phyloP scores from a whole-genome alignment of 2,329 filamentous ascomycete species.

The Cladophialophora exuberans region DNA sequence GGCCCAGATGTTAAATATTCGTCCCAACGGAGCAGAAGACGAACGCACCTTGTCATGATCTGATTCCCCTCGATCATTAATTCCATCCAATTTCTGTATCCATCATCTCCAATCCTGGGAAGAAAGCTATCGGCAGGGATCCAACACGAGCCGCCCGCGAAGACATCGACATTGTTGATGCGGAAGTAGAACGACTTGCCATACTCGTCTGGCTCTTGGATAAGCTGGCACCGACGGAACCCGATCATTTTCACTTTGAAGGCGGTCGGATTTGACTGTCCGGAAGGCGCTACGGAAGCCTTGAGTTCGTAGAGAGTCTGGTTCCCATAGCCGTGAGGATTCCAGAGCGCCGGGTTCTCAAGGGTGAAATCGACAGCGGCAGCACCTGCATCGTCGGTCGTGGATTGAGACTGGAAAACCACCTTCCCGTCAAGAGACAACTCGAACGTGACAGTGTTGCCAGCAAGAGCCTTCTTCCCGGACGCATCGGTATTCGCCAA shows the following conservation, averaged over 20 bases:
- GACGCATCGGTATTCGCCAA: conserved; percentile 42
- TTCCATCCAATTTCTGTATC: conserved; percentile 63
- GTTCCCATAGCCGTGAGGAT: conserved; percentile 61
- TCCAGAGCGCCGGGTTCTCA: conserved; percentile 59
- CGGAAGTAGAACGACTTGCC: conserved; percentile 68
- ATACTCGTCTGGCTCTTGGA: conserved; percentile 50
- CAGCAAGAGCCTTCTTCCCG: conserved; percentile 25
- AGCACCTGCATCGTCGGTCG: conserved; percentile 42
- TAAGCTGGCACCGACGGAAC: conserved; percentile 54
- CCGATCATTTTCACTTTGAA: conserved; percentile 52
- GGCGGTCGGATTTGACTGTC: conserved; percentile 46
- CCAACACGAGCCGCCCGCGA: conserved; percentile 70
- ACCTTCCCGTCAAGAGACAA: conserved; percentile 38
- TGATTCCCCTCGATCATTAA: conserved; percentile 65
- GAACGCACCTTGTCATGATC: conserved; percentile 54
- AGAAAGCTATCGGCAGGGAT: conserved; percentile 67
- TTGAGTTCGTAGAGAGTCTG: conserved; percentile 61
- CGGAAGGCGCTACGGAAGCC: conserved; percentile 44
- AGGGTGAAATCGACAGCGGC: conserved; percentile 41
- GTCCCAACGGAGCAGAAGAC: background rate
- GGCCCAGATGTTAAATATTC: background rate
- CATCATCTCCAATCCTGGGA: conserved; percentile 55
- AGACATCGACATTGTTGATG: conserved; percentile 67
- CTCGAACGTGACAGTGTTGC: conserved; percentile 31
- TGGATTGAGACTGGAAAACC: conserved; percentile 48